Evolutionary conservation across 495 filamentous ascomycete species (phyloP).

Genomic region (Lasiosphaeria ovina): DNA sequence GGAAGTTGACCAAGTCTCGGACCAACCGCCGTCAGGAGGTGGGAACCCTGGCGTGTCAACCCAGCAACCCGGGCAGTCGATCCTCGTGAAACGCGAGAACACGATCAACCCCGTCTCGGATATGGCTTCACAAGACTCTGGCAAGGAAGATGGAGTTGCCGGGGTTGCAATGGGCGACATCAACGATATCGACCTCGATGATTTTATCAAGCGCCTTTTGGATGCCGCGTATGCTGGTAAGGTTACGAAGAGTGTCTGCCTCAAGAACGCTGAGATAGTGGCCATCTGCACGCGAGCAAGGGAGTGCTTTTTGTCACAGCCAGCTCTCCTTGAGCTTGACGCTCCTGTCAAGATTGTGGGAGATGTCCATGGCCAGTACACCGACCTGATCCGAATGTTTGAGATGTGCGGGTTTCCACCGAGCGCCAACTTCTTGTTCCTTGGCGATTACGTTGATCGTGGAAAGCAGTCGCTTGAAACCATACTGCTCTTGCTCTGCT

Average conservation of each 20-base stretch:
- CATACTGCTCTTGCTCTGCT: constrained; percentile 91
- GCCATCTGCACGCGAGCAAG: constrained; percentile 85
- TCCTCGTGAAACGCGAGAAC: constrained; percentile 77
- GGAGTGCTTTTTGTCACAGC: constrained; percentile 88
- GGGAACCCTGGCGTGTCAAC: constrained; percentile 44
- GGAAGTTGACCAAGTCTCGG: constrained; percentile 95
- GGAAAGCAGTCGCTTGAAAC: constrained; percentile 98
- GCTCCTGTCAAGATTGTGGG: constrained; percentile 99
- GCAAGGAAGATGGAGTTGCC: constrained; percentile 37
- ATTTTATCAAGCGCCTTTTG: constrained; percentile 91
- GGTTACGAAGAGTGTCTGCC: constrained; percentile 92
- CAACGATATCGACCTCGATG: constrained; percentile 90
- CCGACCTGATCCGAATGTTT: constrained; percentile 94
- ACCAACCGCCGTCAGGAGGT: constrained; percentile 73
- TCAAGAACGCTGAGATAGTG: constrained; percentile 96
- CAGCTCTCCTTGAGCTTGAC: constrained; percentile 84
- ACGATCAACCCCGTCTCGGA: constrained; percentile 51
- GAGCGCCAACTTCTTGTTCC: constrained; percentile 88
- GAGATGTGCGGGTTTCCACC: constrained; percentile 99
- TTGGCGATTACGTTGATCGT: constrained; percentile 97
- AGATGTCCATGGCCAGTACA: constrained; percentile 97
- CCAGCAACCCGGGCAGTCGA: constrained; percentile 66
- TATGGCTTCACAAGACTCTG: constrained; percentile 34
- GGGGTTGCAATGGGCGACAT: constrained; percentile 69
- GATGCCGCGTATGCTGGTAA: constrained; percentile 96